Percentiles rank a stretch among this genome's conserved stretches.
Evolutionary conservation across 768 basidiomycete genomes (phyloP).

Genomic region (Neoboletus magnificus): DNA sequence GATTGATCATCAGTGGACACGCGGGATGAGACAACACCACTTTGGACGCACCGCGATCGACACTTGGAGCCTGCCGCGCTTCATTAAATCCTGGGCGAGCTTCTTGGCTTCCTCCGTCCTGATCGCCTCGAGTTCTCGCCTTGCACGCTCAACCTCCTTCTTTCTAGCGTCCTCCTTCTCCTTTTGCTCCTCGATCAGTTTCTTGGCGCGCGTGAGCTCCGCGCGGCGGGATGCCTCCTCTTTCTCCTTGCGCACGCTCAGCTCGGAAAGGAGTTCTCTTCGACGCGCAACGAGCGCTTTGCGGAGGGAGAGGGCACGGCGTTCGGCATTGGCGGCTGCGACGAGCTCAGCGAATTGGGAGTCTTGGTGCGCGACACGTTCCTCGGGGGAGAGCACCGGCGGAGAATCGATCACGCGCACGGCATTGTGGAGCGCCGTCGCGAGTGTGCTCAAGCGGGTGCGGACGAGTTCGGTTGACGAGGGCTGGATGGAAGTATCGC

Average conservation of each 20-base stretch:
- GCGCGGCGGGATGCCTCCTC: slow-evolving; percentile 81
- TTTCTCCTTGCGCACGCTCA: slow-evolving; percentile 81
- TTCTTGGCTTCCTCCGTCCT: slow-evolving; percentile 76
- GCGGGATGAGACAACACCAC: not conserved
- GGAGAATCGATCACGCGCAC: slow-evolving; percentile 53
- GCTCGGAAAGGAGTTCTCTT: slow-evolving; percentile 79
- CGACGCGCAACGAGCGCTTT: slow-evolving; percentile 83
- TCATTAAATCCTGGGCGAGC: slow-evolving; percentile 78
- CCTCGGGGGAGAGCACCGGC: slow-evolving; percentile 37
- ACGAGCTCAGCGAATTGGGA: slow-evolving; percentile 58
- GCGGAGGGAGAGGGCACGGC: slow-evolving; percentile 71
- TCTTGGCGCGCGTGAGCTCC: slow-evolving; percentile 60
- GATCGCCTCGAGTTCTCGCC: slow-evolving; percentile 61
- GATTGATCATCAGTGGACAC: not conserved
- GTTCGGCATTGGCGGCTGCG: slow-evolving; percentile 66
- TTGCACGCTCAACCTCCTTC: slow-evolving; percentile 76
- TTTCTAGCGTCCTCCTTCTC: slow-evolving; percentile 56
- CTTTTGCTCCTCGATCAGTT: slow-evolving; percentile 63
- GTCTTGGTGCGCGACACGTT: slow-evolving; percentile 43
- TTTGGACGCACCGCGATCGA: slow-evolving; percentile 60
- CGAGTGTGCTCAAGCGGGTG: slow-evolving; percentile 75
- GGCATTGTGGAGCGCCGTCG: slow-evolving; percentile 67
- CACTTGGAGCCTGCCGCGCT: slow-evolving; percentile 69
- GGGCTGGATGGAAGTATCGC: slow-evolving; percentile 62
- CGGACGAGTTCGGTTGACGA: slow-evolving; percentile 69